Evolutionary conservation across 2,329 filamentous ascomycete species (phyloP).

Genomic region (Fusarium robinianum): DNA sequence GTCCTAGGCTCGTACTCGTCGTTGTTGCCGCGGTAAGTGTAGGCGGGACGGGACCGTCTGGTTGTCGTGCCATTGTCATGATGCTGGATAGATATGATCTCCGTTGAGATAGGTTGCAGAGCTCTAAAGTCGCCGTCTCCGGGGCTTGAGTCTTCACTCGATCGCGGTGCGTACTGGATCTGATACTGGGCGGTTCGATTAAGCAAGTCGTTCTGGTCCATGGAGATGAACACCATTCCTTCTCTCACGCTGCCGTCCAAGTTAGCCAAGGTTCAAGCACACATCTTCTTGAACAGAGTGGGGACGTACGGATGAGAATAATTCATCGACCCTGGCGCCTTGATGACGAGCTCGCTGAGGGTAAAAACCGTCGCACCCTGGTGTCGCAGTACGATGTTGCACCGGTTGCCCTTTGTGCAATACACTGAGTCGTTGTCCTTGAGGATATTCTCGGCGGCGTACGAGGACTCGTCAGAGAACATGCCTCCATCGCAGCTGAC

Average conservation of each 20-base stretch:
- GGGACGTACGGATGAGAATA: conserved; percentile 82
- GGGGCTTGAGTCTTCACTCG: conserved; percentile 23
- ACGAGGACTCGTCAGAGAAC: conserved; percentile 64
- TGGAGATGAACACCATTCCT: conserved; percentile 89
- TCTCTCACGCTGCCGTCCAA: conserved; percentile 73
- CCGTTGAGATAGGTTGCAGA: conserved; percentile 30
- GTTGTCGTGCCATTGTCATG: conserved; percentile 57
- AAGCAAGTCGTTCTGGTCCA: conserved; percentile 78
- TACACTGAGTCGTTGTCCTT: conserved; percentile 84
- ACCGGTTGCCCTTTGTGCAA: conserved; percentile 84
- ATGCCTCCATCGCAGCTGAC: conserved; percentile 86
- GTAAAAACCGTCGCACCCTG: conserved; percentile 80
- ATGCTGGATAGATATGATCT: conserved; percentile 57
- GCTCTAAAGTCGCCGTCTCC: conserved; percentile 26
- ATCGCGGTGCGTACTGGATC: conserved; percentile 61
- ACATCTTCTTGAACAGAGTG: conserved; percentile 13
- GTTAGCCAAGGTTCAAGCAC: conserved; percentile 21
- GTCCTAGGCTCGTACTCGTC: conserved; percentile 52
- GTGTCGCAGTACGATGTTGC: conserved; percentile 85
- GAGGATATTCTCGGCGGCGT: conserved; percentile 80
- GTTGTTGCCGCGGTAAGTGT: conserved; percentile 46
- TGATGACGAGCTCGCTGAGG: conserved; percentile 84
- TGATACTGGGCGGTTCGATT: conserved; percentile 75
- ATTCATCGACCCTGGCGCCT: conserved; percentile 72
- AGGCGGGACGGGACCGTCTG: conserved; percentile 50